Evolutionary conservation across 148 eudicot species (phyloP).

Genomic region (Rhododendron henanense): DNA sequence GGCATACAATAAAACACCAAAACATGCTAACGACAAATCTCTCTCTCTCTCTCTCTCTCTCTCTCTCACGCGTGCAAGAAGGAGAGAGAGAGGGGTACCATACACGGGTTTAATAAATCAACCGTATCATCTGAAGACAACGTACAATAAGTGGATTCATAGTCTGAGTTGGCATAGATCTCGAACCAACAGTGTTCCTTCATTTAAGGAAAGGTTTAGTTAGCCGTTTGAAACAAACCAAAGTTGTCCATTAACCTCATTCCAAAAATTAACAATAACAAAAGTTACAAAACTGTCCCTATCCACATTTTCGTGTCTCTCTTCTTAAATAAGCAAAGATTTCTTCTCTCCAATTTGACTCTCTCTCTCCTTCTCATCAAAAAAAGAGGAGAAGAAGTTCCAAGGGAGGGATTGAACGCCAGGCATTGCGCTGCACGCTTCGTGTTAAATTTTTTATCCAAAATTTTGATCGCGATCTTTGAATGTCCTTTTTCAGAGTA

Average conservation of each 20-base stretch:
- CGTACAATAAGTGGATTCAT: not conserved
- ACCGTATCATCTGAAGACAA: not conserved
- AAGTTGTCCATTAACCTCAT: not conserved
- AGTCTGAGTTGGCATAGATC: not conserved
- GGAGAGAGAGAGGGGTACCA: not conserved
- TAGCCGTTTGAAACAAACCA: constrained; percentile 10
- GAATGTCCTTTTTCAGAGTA: not conserved
- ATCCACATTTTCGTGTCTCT: not conserved
- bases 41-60: no score
- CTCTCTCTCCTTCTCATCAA: constrained; percentile 21
- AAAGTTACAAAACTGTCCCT: not conserved
- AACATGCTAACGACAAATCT: not conserved
- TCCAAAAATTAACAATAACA: not conserved
- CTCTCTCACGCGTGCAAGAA: no score
- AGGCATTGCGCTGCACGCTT: constrained; percentile 14
- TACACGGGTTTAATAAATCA: not conserved
- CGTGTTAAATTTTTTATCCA: not conserved
- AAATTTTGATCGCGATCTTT: constrained; percentile 1
- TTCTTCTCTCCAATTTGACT: constrained; percentile 16
- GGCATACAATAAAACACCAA: not conserved
- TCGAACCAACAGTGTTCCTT: not conserved
- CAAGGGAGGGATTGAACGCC: constrained; percentile 7
- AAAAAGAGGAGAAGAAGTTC: constrained; percentile 13
- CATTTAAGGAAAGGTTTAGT: not conserved
- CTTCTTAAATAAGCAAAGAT: constrained; percentile 9